phyloP scores from a whole-genome alignment of 495 filamentous ascomycete genomes.

The Neurospora terricola region DNA sequence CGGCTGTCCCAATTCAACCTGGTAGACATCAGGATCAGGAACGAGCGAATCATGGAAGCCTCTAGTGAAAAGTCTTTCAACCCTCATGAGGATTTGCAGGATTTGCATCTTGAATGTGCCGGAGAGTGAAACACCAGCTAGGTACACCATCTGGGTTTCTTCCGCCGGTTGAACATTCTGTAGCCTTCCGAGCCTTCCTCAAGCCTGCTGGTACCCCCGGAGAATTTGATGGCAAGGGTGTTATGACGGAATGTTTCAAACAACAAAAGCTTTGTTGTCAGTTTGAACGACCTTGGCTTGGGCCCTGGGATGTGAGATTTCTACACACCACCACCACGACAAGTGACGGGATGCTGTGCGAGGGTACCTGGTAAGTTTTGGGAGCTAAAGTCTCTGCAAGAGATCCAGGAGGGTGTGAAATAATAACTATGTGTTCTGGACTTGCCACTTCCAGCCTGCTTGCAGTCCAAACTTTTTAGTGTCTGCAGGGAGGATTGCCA shows the following conservation, averaged over 20 bases:
- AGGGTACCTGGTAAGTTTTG: neutral
- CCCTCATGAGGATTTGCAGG: neutral
- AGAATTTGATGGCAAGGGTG: neutral
- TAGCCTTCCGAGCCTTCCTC: neutral
- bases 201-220: neutral
- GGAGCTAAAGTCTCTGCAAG: neutral
- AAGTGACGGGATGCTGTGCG: neutral
- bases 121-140: neutral
- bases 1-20: neutral
- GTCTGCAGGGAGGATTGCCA: neutral
- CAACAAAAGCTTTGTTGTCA: neutral
- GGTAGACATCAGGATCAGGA: neutral
- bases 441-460: neutral
- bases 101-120: neutral
- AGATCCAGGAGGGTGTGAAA: neutral
- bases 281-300: neutral
- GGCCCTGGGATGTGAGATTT: neutral
- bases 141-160: neutral
- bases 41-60: neutral
- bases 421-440: neutral
- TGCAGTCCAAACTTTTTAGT: neutral
- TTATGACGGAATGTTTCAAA: neutral
- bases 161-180: neutral
- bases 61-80: neutral
- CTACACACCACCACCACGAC: neutral